Conservation (phyloP, 768 basidiomycete species). For the Pleurotus citrinopileatus region DNA sequence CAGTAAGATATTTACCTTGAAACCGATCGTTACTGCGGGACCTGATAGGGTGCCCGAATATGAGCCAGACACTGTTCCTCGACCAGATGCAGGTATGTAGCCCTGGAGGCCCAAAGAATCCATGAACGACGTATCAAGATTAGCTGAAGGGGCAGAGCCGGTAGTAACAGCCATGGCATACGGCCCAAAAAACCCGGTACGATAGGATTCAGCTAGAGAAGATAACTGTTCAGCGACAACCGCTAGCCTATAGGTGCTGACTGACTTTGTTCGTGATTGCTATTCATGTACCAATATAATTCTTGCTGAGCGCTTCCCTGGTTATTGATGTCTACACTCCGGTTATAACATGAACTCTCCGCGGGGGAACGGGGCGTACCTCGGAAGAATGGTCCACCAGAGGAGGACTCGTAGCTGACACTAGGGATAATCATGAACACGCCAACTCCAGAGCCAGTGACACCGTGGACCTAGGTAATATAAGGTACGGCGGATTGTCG, state of each 20-base stretch:
- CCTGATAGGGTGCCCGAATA: slow-evolving; percentile 41
- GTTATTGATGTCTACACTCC: slow-evolving; percentile 40
- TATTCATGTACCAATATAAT: slow-evolving; percentile 50
- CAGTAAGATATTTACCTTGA: slow-evolving; percentile 27
- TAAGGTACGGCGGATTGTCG: not conserved
- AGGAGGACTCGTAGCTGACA: slow-evolving; percentile 42
- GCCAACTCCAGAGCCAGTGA: slow-evolving; percentile 42
- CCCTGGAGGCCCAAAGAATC: slow-evolving; percentile 39
- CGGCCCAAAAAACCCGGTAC: slow-evolving; percentile 48
- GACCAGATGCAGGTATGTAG: slow-evolving; percentile 39
- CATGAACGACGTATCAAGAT: slow-evolving; percentile 42
- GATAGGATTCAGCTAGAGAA: slow-evolving; percentile 30
- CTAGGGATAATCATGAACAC: slow-evolving; percentile 45
- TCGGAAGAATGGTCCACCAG: slow-evolving; percentile 50
- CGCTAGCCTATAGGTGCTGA: too few species aligned
- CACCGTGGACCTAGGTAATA: slow-evolving; percentile 35
- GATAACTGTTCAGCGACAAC: too few species aligned
- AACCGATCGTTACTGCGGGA: slow-evolving; percentile 36
- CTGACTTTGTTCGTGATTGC: slow-evolving; percentile 36
- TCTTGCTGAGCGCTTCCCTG: slow-evolving; percentile 46
- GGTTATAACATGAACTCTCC: not conserved
- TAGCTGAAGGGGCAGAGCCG: slow-evolving; percentile 39
- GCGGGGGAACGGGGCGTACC: slow-evolving; percentile 20
- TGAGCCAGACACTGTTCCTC: slow-evolving; percentile 41
- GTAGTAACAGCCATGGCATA: slow-evolving; percentile 42